Evolutionary conservation across 805 yeast genomes (phyloP).

Genomic region (Ogataea paradorogensis): DNA sequence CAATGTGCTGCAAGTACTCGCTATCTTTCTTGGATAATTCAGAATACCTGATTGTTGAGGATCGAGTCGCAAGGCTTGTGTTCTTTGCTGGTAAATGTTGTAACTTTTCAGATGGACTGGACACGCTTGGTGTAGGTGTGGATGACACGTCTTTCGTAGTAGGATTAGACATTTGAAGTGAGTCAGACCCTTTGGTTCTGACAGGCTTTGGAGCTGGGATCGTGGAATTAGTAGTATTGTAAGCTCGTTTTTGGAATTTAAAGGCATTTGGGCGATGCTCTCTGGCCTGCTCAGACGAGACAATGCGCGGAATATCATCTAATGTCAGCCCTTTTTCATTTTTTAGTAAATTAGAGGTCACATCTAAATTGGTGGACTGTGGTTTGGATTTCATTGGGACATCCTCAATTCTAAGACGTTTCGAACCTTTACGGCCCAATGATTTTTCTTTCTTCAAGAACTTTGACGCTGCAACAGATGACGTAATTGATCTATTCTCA

Average conservation of each 20-base stretch:
- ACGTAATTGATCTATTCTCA: constrained; percentile 6
- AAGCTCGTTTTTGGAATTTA: constrained; percentile 60
- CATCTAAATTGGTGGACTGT: constrained; percentile 41
- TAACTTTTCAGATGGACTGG: not conserved
- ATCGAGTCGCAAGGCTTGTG: constrained; percentile 16
- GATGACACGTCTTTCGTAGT: not conserved
- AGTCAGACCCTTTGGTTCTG: constrained; percentile 16
- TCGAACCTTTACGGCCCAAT: constrained; percentile 30
- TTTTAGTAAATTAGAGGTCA: constrained; percentile 67
- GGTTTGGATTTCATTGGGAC: constrained; percentile 27
- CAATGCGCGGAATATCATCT: constrained; percentile 96
- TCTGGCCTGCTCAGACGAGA: constrained; percentile 94
- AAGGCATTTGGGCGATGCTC: constrained; percentile 91
- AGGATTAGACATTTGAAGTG: not conserved
- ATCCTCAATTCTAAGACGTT: constrained; percentile 29
- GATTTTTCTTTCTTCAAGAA: constrained; percentile 23
- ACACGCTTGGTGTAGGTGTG: constrained; percentile 1
- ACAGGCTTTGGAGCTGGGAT: constrained; percentile 35
- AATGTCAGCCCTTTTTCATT: constrained; percentile 84
- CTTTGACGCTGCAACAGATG: constrained; percentile 18
- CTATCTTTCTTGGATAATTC: constrained; percentile 60
- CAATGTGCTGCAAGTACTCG: constrained; percentile 54
- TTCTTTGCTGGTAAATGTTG: not conserved
- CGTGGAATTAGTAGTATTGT: constrained; percentile 34
- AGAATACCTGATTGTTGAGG: constrained; percentile 50